phyloP scores from a whole-genome alignment of 371 early-diverging fungal species.

The Conidiobolus incongruus region DNA sequence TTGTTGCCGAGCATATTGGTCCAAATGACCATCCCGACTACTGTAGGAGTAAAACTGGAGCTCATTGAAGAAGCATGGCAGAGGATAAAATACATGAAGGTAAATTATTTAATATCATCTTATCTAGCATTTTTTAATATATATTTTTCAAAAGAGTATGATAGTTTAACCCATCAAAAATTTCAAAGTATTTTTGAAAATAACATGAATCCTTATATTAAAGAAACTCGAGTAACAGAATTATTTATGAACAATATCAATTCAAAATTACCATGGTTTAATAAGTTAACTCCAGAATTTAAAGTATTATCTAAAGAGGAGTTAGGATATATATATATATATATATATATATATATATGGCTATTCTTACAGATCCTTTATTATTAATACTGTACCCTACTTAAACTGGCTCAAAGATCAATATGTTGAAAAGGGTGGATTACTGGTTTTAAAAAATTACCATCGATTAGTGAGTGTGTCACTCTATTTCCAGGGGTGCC shows the following conservation, averaged over 20 bases:
- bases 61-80: conserved; percentile 42
- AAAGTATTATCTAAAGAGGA: conserved; percentile 8
- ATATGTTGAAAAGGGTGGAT: conserved; percentile 27
- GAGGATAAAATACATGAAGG: conserved; percentile 16
- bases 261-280: conserved; percentile 23
- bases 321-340: no score
- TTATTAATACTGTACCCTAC: conserved; percentile 18
- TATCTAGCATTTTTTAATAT: background rate
- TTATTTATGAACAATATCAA: conserved; percentile 20
- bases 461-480: conserved; percentile 21
- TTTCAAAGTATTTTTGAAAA: conserved; percentile 17
- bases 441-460: conserved; percentile 13
- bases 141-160: conserved; percentile 14
- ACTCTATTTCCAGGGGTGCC: conserved; percentile 10
- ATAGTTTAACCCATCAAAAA: conserved; percentile 15
- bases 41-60: conserved; percentile 53
- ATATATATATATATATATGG: conserved; percentile 8
- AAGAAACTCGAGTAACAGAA: conserved; percentile 15
- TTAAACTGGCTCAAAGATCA: conserved; percentile 27
- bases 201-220: conserved; percentile 16
- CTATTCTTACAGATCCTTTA: background rate
- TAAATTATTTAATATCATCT: background rate
- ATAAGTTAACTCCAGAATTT: conserved; percentile 20
- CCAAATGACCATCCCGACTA: conserved; percentile 26
- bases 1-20: conserved; percentile 30